These are phyloP conservation scores for Leucaena leucocephala DNA, from an alignment of 306 rosid species.

Conservation along the genomic window DNA sequence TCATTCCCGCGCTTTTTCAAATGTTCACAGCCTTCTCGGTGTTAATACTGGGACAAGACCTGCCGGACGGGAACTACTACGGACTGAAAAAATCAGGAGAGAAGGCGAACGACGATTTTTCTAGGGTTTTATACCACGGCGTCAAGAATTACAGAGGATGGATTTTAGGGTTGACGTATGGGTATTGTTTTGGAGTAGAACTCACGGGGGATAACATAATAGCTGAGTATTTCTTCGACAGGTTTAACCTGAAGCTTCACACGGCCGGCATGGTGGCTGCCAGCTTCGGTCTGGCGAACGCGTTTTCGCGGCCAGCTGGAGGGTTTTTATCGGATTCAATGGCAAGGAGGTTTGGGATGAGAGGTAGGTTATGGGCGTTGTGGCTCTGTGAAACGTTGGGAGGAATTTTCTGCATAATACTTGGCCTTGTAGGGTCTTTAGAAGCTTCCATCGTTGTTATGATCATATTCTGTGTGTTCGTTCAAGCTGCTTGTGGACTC, in stretches of 20 bases:
- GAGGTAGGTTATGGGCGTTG: constrained; percentile 81
- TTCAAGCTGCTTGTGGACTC: constrained; percentile 91
- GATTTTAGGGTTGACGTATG: constrained; percentile 81
- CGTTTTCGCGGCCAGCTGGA: constrained; percentile 76
- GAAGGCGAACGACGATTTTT: constrained; percentile 60
- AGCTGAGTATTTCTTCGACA: constrained; percentile 81
- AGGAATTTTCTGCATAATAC: constrained; percentile 65
- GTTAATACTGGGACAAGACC: constrained; percentile 64
- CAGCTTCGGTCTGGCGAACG: constrained; percentile 73
- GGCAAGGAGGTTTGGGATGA: constrained; percentile 75
- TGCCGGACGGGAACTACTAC: constrained; percentile 76
- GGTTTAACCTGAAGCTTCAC: constrained; percentile 68
- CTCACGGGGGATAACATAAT: constrained; percentile 74
- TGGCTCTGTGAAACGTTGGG: constrained; percentile 74
- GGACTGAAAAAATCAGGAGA: constrained; percentile 62
- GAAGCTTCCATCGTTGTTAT: constrained; percentile 63
- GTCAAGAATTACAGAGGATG: constrained; percentile 78
- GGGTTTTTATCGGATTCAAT: constrained; percentile 67
- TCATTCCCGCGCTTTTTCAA: constrained; percentile 74
- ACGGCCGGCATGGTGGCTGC: constrained; percentile 86
- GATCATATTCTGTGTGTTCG: constrained; percentile 73
- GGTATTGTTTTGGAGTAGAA: constrained; percentile 90
- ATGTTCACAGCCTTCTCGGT: constrained; percentile 63
- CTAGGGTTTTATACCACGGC: constrained; percentile 56
- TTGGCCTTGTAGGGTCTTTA: constrained; percentile 62